Percentiles rank a stretch among this genome's conserved stretches.
Evolutionary conservation across 192 early-diverging fungal species (phyloP).

Genomic region (Coemansia sp.): DNA sequence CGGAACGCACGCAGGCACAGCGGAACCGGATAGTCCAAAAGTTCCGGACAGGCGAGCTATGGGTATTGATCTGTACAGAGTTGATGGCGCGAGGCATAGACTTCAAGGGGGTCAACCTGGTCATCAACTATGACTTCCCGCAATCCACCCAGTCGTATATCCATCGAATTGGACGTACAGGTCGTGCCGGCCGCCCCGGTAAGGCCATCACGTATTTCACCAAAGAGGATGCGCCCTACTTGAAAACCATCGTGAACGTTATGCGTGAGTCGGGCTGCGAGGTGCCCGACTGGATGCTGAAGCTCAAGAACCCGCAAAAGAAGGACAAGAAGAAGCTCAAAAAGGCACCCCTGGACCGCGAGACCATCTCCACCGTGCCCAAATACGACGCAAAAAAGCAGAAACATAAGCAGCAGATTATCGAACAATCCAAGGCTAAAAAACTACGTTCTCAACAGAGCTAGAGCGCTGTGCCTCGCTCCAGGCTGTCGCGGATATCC

Average conservation of each 20-base stretch:
- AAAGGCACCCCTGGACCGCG: constrained; percentile 69
- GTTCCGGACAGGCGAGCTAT: constrained; percentile 86
- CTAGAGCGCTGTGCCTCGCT: constrained; percentile 78
- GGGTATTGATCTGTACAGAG: constrained; percentile 96
- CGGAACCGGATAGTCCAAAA: constrained; percentile 86
- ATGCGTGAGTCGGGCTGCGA: constrained; percentile 95
- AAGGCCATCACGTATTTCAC: constrained; percentile 95
- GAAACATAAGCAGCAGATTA: constrained; percentile 59
- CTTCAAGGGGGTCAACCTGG: constrained; percentile 95
- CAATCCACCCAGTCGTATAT: constrained; percentile 90
- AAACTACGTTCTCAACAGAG: constrained; percentile 15
- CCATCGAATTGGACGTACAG: constrained; percentile 97
- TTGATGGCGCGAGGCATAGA: constrained; percentile 98
- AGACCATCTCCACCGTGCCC: constrained; percentile 73
- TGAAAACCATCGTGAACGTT: constrained; percentile 93
- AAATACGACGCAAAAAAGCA: constrained; percentile 70
- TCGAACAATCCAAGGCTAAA: constrained; percentile 49
- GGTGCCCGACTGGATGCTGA: constrained; percentile 97
- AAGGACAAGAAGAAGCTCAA: constrained; percentile 66
- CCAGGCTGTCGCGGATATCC: constrained; percentile 86
- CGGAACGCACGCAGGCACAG: constrained; percentile 90
- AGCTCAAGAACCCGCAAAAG: constrained; percentile 66
- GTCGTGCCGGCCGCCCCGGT: constrained; percentile 89
- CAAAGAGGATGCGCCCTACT: constrained; percentile 83
- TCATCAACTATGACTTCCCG: constrained; percentile 99